Evolutionary conservation across 2,329 filamentous ascomycete genomes (phyloP).

Genomic region (Cladosporium cucumerinum): DNA sequence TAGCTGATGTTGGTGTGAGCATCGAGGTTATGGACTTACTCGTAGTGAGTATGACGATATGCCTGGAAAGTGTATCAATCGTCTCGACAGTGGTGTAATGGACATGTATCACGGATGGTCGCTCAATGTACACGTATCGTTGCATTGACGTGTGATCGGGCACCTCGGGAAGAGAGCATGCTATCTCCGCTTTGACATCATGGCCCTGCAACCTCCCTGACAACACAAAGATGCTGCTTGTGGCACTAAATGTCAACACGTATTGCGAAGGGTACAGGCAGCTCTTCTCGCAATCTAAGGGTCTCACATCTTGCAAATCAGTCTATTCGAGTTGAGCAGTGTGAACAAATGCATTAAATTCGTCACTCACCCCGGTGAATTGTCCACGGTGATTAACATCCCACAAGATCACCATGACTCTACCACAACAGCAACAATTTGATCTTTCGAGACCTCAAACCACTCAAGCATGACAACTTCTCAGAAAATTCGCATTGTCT

Average conservation of each 20-base stretch:
- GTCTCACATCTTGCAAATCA: not conserved
- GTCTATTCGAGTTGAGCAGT: not conserved
- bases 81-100: not conserved
- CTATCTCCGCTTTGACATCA: slow-evolving; percentile 16
- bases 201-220: slow-evolving; percentile 9
- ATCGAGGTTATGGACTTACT: not conserved
- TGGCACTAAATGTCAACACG: not conserved
- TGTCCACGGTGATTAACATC: not conserved
- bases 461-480: not conserved
- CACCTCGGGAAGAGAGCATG: not conserved
- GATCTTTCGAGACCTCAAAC: not conserved
- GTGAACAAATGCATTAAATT: not conserved
- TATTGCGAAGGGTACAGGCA: not conserved
- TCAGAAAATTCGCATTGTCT: slow-evolving; percentile 63
- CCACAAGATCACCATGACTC: not conserved
- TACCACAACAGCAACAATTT: not conserved
- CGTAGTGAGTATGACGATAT: not conserved
- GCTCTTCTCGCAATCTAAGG: not conserved
- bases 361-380: not conserved
- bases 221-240: not conserved
- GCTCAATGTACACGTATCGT: not conserved
- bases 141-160: not conserved
- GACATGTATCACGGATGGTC: not conserved
- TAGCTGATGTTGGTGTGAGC: not conserved
- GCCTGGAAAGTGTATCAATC: not conserved